phyloP scores from a whole-genome alignment of 2,329 filamentous ascomycete genomes.

The Colletotrichum sp. region DNA sequence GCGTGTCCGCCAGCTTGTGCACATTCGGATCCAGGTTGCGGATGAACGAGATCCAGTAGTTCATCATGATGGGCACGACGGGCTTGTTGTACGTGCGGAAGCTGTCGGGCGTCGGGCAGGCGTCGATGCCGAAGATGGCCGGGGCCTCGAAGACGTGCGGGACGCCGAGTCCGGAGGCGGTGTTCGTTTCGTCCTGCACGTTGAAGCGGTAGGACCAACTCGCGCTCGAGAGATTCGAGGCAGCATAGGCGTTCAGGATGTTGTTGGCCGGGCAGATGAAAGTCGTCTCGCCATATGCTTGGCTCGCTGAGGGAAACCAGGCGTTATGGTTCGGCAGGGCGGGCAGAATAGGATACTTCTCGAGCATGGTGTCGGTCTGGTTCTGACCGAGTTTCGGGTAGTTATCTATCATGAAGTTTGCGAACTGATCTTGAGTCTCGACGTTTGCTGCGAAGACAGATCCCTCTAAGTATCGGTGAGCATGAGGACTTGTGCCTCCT shows the following conservation, averaged over 20 bases:
- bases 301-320: slow-evolving; percentile 49
- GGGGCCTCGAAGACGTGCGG: slow-evolving; percentile 53
- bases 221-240: slow-evolving; percentile 20
- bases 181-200: slow-evolving; percentile 43
- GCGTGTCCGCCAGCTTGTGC: slow-evolving; percentile 35
- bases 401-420: slow-evolving; percentile 49
- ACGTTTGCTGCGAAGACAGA: slow-evolving; percentile 48
- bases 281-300: slow-evolving; percentile 50
- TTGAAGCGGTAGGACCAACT: slow-evolving; percentile 56
- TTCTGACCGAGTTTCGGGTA: slow-evolving; percentile 46
- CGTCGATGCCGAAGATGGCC: slow-evolving; percentile 54
- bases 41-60: slow-evolving; percentile 57
- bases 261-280: slow-evolving; percentile 49
- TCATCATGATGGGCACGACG: slow-evolving; percentile 52
- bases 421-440: slow-evolving; percentile 35
- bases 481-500: not conserved
- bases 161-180: slow-evolving; percentile 46
- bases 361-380: slow-evolving; percentile 39
- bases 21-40: slow-evolving; percentile 48
- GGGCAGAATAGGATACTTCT: slow-evolving; percentile 42
- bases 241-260: slow-evolving; percentile 39
- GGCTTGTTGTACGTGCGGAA: slow-evolving; percentile 50
- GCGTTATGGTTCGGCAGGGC: slow-evolving; percentile 40
- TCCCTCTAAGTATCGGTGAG: slow-evolving; percentile 42
- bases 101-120: slow-evolving; percentile 35